Evolutionary conservation across 164 flowering plant species (phyloP).

Genomic region (Malania oleifera): DNA sequence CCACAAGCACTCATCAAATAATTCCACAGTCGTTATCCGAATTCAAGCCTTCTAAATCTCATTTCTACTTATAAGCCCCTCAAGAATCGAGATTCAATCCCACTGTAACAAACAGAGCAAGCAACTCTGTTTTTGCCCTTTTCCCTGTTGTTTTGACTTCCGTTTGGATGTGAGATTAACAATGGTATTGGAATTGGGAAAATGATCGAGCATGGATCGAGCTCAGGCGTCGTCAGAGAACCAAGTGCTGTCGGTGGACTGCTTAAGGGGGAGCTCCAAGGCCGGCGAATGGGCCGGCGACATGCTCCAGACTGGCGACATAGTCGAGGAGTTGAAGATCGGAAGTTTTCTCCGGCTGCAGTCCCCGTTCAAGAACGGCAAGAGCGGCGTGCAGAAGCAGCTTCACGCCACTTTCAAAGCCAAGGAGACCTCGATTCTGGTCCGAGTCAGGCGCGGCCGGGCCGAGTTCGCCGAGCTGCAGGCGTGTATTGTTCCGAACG

Average conservation of each 20-base stretch:
- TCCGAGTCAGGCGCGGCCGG: slow-evolving; percentile 66
- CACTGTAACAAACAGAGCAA: too few relatives aligned
- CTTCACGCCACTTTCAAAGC: slow-evolving; percentile 58
- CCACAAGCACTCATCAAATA: too few relatives aligned
- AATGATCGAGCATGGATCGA: slow-evolving; percentile 48
- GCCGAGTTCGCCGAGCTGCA: slow-evolving; percentile 68
- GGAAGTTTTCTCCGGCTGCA: slow-evolving; percentile 28
- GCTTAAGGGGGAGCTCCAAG: slow-evolving; percentile 75
- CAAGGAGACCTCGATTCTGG: slow-evolving; percentile 65
- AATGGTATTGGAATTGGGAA: too few relatives aligned
- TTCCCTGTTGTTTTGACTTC: too few relatives aligned
- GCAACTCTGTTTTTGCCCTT: too few relatives aligned
- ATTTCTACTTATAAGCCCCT: too few relatives aligned
- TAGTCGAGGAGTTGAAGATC: slow-evolving; percentile 72
- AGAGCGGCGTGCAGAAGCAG: slow-evolving; percentile 66
- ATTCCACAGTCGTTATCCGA: too few relatives aligned
- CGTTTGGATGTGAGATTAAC: too few relatives aligned
- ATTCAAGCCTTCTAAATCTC: too few relatives aligned
- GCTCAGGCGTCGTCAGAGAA: slow-evolving; percentile 3
- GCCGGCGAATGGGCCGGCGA: slow-evolving; percentile 90
- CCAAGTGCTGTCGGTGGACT: slow-evolving; percentile 68
- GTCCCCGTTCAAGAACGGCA: slow-evolving; percentile 73
- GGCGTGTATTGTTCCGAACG: slow-evolving; percentile 85
- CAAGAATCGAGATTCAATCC: too few relatives aligned
- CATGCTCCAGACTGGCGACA: slow-evolving; percentile 89